Evolutionary conservation across 352 stramenopile genomes (phyloP).

Genomic region (Globisporangium cylindrosporum): DNA sequence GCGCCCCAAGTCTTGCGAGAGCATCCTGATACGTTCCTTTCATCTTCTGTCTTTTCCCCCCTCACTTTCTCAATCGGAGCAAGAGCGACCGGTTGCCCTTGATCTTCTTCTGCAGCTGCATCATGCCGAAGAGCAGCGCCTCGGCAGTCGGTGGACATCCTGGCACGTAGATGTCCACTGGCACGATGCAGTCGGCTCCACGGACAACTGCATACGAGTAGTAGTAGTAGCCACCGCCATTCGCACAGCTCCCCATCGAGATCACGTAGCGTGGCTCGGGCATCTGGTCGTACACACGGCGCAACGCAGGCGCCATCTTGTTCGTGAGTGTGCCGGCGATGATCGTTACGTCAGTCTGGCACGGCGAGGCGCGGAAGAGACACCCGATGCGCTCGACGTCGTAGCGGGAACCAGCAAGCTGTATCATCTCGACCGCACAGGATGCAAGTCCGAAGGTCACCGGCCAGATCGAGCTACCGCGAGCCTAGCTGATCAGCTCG

Average conservation of each 20-base stretch:
- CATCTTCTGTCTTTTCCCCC: background rate
- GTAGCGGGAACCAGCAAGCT: slow-evolving; percentile 86
- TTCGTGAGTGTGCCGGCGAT: slow-evolving; percentile 99
- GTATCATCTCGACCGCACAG: slow-evolving; percentile 99
- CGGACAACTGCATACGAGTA: slow-evolving; percentile 94
- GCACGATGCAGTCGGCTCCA: slow-evolving; percentile 96
- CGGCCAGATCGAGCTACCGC: slow-evolving; percentile 4
- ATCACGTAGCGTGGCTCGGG: slow-evolving; percentile 98
- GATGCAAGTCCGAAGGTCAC: slow-evolving; percentile 95
- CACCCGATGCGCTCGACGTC: slow-evolving; percentile 99
- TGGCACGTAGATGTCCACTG: slow-evolving; percentile 99
- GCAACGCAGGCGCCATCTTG: slow-evolving; percentile 99
- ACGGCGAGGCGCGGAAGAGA: slow-evolving; percentile 94
- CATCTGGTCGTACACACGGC: slow-evolving; percentile 99
- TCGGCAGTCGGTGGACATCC: slow-evolving; percentile 98
- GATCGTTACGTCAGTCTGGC: slow-evolving; percentile 99
- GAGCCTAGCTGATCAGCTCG: slow-evolving; percentile 1
- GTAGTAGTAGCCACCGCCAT: slow-evolving; percentile 87
- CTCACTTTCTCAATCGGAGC: slow-evolving; percentile 96
- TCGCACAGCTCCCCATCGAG: slow-evolving; percentile 98
- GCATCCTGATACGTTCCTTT: too few relatives aligned
- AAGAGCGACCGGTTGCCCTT: slow-evolving; percentile 97
- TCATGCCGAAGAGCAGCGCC: slow-evolving; percentile 96
- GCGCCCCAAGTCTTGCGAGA: too few relatives aligned
- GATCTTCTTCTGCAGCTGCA: slow-evolving; percentile 99